These are phyloP conservation scores for Myxozyma nipponensis DNA, from an alignment of 805 yeast genomes.

Conservation along the genomic window DNA sequence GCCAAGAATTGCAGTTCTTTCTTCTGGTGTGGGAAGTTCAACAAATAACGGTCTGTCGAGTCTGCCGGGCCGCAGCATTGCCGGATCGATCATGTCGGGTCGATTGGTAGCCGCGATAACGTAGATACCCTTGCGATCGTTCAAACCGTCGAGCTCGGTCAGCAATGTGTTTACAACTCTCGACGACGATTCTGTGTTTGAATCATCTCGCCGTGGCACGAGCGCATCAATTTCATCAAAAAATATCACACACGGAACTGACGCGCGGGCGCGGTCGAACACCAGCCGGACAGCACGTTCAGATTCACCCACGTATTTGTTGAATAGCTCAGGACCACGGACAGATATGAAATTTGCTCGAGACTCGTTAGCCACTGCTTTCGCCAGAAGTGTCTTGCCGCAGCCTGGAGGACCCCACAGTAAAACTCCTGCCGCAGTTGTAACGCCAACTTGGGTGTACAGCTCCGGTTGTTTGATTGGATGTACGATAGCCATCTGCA, in stretches of 20 bases:
- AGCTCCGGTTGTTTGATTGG: conserved; percentile 91
- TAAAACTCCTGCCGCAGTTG: conserved; percentile 94
- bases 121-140: conserved; percentile 86
- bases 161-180: conserved; percentile 91
- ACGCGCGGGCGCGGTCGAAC: conserved; percentile 85
- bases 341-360: conserved; percentile 94
- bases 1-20: conserved; percentile 74
- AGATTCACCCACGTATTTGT: conserved; percentile 94
- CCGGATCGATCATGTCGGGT: conserved; percentile 98
- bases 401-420: conserved; percentile 99
- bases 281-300: conserved; percentile 93
- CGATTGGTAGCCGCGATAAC: conserved; percentile 96
- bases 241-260: conserved; percentile 89
- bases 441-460: conserved; percentile 84
- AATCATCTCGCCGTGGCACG: conserved; percentile 88
- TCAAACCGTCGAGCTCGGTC: conserved; percentile 92
- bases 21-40: conserved; percentile 76
- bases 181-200: conserved; percentile 83
- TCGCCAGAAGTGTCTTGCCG: conserved; percentile 93
- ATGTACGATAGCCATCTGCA: conserved; percentile 96
- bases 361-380: conserved; percentile 97
- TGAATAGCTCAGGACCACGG: conserved; percentile 90
- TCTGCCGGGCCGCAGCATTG: conserved; percentile 96
- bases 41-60: conserved; percentile 88
- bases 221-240: conserved; percentile 95